Conservation (phyloP, 306 rosid genomes). For the Vigna radiata region DNA sequence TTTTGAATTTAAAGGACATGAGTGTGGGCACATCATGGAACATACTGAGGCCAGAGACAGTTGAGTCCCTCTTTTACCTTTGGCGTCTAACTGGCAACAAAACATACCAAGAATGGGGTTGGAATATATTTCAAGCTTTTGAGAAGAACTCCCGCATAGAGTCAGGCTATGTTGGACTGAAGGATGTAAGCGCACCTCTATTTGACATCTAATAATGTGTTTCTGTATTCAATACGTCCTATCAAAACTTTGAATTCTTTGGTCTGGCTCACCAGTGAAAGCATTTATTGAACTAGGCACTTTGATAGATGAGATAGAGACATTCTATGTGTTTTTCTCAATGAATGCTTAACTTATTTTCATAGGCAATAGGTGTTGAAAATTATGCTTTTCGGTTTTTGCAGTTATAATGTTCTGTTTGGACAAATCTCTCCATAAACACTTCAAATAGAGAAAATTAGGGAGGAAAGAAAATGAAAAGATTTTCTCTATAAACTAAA, state of each 20-base stretch:
- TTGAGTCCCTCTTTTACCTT: slow-evolving; percentile 95
- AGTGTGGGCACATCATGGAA: slow-evolving; percentile 98
- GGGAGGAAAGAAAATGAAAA: too few relatives aligned
- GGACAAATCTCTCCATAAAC: too few relatives aligned
- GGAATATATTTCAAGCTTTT: slow-evolving; percentile 99
- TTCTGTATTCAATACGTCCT: not conserved
- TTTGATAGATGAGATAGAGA: slow-evolving; percentile 15
- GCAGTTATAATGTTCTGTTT: too few relatives aligned
- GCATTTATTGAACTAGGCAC: slow-evolving; percentile 20
- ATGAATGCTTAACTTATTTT: slow-evolving; percentile 5
- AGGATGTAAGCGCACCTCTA: slow-evolving; percentile 76
- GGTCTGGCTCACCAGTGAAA: slow-evolving; percentile 16
- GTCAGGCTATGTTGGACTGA: slow-evolving; percentile 93
- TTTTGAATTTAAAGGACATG: slow-evolving; percentile 72
- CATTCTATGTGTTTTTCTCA: not conserved
- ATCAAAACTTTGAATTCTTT: slow-evolving; percentile 21
- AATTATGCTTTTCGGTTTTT: not conserved
- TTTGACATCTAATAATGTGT: slow-evolving; percentile 35
- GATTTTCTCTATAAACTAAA: too few relatives aligned
- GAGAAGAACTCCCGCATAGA: slow-evolving; percentile 95
- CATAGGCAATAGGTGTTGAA: slow-evolving; percentile 1
- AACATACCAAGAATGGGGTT: slow-evolving; percentile 99
- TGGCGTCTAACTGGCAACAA: slow-evolving; percentile 96
- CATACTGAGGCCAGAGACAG: slow-evolving; percentile 95
- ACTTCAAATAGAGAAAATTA: too few relatives aligned